Evolutionary conservation across 306 rosid species (phyloP).

Genomic region (Trifolium repens): DNA sequence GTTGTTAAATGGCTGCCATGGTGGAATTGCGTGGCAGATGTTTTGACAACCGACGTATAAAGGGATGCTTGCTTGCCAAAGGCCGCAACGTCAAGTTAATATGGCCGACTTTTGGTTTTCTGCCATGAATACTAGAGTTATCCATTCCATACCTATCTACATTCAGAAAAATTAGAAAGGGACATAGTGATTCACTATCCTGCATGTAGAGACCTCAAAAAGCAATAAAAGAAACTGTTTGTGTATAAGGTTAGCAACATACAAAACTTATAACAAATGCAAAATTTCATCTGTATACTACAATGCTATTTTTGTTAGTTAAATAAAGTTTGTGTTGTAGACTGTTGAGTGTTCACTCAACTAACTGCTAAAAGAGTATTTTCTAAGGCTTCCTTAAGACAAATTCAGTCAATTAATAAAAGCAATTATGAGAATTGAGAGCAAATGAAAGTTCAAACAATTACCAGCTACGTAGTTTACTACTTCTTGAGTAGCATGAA

Average conservation of each 20-base stretch:
- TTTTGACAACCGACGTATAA: no score
- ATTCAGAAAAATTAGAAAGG: slow-evolving; percentile 11
- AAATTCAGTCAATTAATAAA: slow-evolving; percentile 3
- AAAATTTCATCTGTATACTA: neutral
- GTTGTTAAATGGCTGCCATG: no score
- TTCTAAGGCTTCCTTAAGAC: neutral
- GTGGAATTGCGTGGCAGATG: no score
- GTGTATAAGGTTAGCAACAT: neutral
- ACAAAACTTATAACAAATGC: neutral
- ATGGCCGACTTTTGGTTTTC: no score
- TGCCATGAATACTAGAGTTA: neutral
- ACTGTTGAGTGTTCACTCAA: neutral
- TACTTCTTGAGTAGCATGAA: slow-evolving; percentile 21
- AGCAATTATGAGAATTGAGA: neutral
- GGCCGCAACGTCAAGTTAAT: no score
- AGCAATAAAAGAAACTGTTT: neutral
- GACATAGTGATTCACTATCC: neutral
- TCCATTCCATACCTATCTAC: neutral
- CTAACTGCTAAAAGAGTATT: neutral
- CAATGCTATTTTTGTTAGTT: neutral
- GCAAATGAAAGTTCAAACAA: slow-evolving; percentile 17
- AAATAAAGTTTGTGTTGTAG: neutral
- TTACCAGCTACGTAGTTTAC: neutral
- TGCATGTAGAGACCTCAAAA: neutral
- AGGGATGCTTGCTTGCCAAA: no score